Conservation (phyloP, 306 rosid genomes). For the Gastrolobium villosum region DNA sequence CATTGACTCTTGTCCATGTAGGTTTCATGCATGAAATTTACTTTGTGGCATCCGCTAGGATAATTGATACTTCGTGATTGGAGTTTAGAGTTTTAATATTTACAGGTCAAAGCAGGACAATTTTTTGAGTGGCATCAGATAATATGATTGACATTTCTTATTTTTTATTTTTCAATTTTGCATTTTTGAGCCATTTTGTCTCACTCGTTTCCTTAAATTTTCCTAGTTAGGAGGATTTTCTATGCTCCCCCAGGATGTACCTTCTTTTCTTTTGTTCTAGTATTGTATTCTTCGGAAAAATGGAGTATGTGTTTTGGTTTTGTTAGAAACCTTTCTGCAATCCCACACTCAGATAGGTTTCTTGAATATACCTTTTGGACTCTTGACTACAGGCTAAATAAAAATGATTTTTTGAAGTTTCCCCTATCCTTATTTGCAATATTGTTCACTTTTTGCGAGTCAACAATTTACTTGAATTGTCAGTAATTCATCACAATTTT, state of each 20-base stretch:
- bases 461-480: not conserved
- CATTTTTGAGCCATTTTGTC: not conserved
- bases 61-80: not conserved
- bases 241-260: not conserved
- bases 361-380: conserved; percentile 27
- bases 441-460: not conserved
- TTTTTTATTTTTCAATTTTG: no score
- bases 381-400: conserved; percentile 26
- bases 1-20: conserved; percentile 6
- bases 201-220: not conserved
- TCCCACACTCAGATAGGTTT: not conserved
- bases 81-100: conserved; percentile 11
- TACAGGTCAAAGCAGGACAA: not conserved
- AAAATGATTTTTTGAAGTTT: not conserved
- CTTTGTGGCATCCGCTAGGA: not conserved
- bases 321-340: conserved; percentile 23
- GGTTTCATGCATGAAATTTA: conserved; percentile 14
- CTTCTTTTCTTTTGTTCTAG: not conserved
- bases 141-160: not conserved
- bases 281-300: conserved; percentile 14
- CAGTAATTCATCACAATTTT: conserved; percentile 40
- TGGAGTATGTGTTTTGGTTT: not conserved
- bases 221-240: not conserved
- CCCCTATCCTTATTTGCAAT: conserved; percentile 38
- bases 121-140: not conserved